phyloP scores from a whole-genome alignment of 108 stramenopile genomes.

The Conticribra guillardii region DNA sequence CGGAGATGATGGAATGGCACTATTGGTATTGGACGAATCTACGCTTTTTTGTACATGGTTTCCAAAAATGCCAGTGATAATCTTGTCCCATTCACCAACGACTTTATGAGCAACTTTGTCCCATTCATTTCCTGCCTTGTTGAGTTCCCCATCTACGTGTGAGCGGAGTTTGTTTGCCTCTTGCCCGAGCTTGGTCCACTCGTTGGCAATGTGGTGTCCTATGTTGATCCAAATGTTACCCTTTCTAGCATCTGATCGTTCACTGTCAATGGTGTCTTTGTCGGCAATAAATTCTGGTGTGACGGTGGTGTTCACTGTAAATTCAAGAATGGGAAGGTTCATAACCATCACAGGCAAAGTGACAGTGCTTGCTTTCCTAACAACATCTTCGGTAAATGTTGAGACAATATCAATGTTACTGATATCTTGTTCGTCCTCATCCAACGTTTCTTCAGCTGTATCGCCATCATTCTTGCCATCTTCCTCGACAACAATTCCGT shows the following conservation, averaged over 20 bases:
- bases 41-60: not conserved
- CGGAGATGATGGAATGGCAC: too few relatives aligned
- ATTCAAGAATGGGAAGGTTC: not conserved
- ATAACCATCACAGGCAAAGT: not conserved
- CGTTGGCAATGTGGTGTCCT: not conserved
- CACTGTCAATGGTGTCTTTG: too few relatives aligned
- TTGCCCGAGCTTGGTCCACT: conserved; percentile 8
- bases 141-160: conserved; percentile 29
- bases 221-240: not conserved
- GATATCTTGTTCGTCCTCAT: conserved; percentile 1
- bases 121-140: conserved; percentile 52
- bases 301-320: not conserved
- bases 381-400: not conserved
- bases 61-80: not conserved
- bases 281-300: not conserved
- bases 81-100: conserved; percentile 18
- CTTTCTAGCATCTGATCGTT: not conserved
- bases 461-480: not conserved
- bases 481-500: not conserved
- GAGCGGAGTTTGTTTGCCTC: conserved; percentile 31
- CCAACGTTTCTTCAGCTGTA: not conserved
- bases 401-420: not conserved
- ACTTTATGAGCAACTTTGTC: conserved; percentile 33
- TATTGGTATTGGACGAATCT: too few relatives aligned
- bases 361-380: not conserved